phyloP scores from a whole-genome alignment of 2,329 filamentous ascomycete species.

The Parastagonospora avenae region DNA sequence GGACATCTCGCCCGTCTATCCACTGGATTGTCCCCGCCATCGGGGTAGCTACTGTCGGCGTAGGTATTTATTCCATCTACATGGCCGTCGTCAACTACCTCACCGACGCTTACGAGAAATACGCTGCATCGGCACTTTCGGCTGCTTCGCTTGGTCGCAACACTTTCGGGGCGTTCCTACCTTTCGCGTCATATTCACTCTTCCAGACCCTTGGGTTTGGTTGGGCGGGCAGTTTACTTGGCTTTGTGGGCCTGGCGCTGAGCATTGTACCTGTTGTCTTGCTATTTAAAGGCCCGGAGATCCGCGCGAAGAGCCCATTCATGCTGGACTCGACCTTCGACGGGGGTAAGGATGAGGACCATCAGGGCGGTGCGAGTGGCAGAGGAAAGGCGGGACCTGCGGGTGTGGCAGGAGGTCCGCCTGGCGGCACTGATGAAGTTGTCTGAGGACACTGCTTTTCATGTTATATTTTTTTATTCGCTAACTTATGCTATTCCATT shows the following conservation, averaged over 20 bases:
- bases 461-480: not conserved
- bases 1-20: conserved; percentile 40
- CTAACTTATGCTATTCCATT: not conserved
- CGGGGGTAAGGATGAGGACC: conserved; percentile 14
- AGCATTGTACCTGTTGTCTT: conserved; percentile 50
- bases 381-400: conserved; percentile 9
- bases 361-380: not conserved
- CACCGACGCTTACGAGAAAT: conserved; percentile 55
- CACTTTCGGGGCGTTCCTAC: conserved; percentile 53
- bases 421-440: conserved; percentile 4
- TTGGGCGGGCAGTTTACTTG: conserved; percentile 52
- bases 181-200: conserved; percentile 49
- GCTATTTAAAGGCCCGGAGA: conserved; percentile 49
- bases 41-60: conserved; percentile 29
- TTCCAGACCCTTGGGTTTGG: conserved; percentile 50
- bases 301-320: conserved; percentile 44
- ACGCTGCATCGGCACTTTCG: conserved; percentile 54
- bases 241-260: conserved; percentile 49
- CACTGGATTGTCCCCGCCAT: conserved; percentile 38
- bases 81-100: conserved; percentile 57
- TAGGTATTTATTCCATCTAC: conserved; percentile 46
- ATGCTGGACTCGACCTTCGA: conserved; percentile 40
- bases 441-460: not conserved
- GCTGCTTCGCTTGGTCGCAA: conserved; percentile 54
- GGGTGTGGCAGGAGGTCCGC: conserved; percentile 14